Evolutionary conservation across 1,284 basidiomycete genomes (phyloP).

Genomic region (Papiliotrema terrestris): DNA sequence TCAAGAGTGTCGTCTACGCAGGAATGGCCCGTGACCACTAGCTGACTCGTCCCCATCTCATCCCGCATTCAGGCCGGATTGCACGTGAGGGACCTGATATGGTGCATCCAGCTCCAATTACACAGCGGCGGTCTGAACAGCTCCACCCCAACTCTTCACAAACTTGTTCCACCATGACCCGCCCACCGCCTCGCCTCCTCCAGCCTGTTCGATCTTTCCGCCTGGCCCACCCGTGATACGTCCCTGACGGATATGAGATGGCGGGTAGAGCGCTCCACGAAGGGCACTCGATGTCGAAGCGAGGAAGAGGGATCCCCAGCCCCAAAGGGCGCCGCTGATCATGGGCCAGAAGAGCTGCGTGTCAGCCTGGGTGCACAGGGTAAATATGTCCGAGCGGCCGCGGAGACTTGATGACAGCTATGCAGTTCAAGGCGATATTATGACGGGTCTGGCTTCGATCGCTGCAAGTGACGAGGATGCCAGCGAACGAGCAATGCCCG

Average conservation of each 20-base stretch:
- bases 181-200: slow-evolving; percentile 34
- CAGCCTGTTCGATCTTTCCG: slow-evolving; percentile 19
- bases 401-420: neutral
- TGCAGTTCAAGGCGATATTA: neutral
- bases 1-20: no score
- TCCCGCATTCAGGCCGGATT: no score
- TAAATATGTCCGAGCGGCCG: no score
- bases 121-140: slow-evolving; percentile 25
- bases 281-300: slow-evolving; percentile 22
- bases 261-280: slow-evolving; percentile 31
- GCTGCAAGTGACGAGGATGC: no score
- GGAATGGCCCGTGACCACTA: no score
- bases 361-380: neutral
- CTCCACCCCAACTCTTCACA: slow-evolving; percentile 32
- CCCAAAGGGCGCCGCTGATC: slow-evolving; percentile 47
- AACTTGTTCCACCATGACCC: slow-evolving; percentile 33
- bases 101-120: no score
- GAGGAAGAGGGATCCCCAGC: slow-evolving; percentile 33
- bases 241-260: slow-evolving; percentile 27
- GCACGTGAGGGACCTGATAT: no score
- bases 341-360: slow-evolving; percentile 35
- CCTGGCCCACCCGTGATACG: slow-evolving; percentile 34
- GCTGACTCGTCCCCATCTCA: no score
- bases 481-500: no score
- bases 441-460: no score